A percentile compares a stretch with the other conserved stretches of the same genome.
Evolutionary conservation across 305 asterid species (phyloP).

Genomic region (Ajuga reptans): DNA sequence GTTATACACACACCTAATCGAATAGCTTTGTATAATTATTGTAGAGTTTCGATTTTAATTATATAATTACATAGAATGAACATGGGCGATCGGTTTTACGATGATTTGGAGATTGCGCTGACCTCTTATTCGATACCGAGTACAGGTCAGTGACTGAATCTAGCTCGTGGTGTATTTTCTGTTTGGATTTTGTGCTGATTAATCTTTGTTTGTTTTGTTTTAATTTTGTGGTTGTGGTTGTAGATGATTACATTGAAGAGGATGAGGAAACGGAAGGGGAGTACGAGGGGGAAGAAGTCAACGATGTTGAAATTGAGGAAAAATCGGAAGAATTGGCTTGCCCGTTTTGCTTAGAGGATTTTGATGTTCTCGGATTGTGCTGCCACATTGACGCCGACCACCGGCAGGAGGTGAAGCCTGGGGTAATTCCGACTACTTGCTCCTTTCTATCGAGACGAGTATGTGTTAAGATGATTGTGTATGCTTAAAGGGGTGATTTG

Average conservation of each 20-base stretch:
- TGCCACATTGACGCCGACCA: slow-evolving; percentile 90
- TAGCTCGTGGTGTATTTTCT: neutral
- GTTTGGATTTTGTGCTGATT: neutral
- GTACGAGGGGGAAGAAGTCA: slow-evolving; percentile 42
- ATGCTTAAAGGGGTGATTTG: slow-evolving; percentile 6
- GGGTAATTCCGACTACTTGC: slow-evolving; percentile 40
- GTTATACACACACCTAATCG: neutral
- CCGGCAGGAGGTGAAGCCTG: slow-evolving; percentile 65
- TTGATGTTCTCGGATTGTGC: slow-evolving; percentile 73
- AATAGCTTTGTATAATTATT: neutral
- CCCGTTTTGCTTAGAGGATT: slow-evolving; percentile 79
- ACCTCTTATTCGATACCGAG: slow-evolving; percentile 32
- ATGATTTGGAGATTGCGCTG: slow-evolving; percentile 36
- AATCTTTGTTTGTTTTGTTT: neutral
- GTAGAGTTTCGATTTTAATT: slow-evolving; percentile 3
- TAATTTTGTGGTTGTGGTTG: slow-evolving; percentile 9
- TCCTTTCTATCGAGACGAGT: neutral
- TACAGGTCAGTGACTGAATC: slow-evolving; percentile 24
- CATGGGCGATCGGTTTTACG: slow-evolving; percentile 47
- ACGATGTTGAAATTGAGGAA: slow-evolving; percentile 25
- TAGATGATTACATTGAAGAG: slow-evolving; percentile 47
- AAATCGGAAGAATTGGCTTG: slow-evolving; percentile 66
- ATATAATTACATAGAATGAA: neutral
- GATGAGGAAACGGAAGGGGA: slow-evolving; percentile 46
- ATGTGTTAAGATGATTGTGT: neutral